Conservation (phyloP, 441 rosid species). For the Erysimum pusillum region DNA sequence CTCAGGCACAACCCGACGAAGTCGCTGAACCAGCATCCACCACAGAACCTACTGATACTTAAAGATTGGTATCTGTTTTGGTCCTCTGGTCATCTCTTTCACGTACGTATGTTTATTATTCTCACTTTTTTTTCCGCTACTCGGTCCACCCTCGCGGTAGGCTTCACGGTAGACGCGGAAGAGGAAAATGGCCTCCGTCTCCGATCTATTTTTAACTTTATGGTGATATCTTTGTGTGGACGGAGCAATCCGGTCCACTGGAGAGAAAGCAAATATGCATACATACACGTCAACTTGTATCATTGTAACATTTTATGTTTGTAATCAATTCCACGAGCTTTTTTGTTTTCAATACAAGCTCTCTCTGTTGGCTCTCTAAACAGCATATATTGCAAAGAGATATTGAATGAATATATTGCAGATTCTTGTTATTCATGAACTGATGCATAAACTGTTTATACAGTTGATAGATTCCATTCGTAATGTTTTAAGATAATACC, state of each 20-base stretch:
- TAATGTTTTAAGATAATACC: not conserved
- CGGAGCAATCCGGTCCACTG: constrained; percentile 40
- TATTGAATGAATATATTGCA: not conserved
- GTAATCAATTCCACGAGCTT: constrained; percentile 31
- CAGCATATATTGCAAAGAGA: not conserved
- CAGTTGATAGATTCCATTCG: not conserved
- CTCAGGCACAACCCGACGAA: constrained; percentile 48
- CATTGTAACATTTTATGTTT: constrained; percentile 43
- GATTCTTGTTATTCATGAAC: not conserved
- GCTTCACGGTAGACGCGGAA: constrained; percentile 52
- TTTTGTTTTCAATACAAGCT: constrained; percentile 15
- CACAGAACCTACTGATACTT: constrained; percentile 53
- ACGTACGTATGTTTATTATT: constrained; percentile 37
- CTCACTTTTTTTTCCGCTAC: constrained; percentile 25
- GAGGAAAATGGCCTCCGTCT: constrained; percentile 71
- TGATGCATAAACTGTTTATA: not conserved
- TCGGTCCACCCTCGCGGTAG: constrained; percentile 37
- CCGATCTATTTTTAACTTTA: constrained; percentile 53
- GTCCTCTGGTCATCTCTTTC: constrained; percentile 30
- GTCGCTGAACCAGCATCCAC: constrained; percentile 49
- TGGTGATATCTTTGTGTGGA: constrained; percentile 46
- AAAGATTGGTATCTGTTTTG: constrained; percentile 44
- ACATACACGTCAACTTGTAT: constrained; percentile 48
- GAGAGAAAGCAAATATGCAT: constrained; percentile 45
- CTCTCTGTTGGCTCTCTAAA: not conserved